phyloP scores from a whole-genome alignment of 805 yeast genomes.

The Wickerhamiella parazyma region DNA sequence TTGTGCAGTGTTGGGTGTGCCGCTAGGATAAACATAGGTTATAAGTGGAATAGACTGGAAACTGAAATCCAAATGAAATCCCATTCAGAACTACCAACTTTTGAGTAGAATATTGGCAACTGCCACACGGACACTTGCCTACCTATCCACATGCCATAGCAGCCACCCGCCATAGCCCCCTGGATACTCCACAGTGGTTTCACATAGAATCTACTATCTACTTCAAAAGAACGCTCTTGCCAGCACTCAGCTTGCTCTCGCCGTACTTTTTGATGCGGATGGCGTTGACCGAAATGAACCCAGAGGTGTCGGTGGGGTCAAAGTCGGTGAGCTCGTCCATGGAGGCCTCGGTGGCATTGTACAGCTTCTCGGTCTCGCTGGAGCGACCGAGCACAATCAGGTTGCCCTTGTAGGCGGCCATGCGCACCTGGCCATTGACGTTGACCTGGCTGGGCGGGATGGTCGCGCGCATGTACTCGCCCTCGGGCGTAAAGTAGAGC shows the following conservation, averaged over 20 bases:
- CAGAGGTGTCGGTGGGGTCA: conserved; percentile 92
- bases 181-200: no score
- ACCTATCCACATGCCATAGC: no score
- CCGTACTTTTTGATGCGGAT: conserved; percentile 98
- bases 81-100: no score
- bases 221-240: conserved; percentile 25
- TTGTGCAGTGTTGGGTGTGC: no score
- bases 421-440: conserved; percentile 93
- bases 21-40: no score
- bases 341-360: conserved; percentile 95
- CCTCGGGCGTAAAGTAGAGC: conserved; percentile 95
- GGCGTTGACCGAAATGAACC: conserved; percentile 95
- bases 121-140: no score
- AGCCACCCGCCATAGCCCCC: no score
- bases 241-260: conserved; percentile 78
- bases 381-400: conserved; percentile 81
- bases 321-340: conserved; percentile 99
- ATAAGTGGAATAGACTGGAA: no score
- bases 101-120: no score
- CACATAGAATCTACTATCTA: neutral
- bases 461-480: conserved; percentile 71
- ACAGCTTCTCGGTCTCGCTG: conserved; percentile 87
- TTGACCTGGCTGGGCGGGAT: conserved; percentile 88
- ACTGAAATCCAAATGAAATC: no score
- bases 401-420: conserved; percentile 84